Evolutionary conservation across 306 rosid species (phyloP), one percentile per base, ranked within the genome.

Genomic region (Medicago arabica): DNA sequence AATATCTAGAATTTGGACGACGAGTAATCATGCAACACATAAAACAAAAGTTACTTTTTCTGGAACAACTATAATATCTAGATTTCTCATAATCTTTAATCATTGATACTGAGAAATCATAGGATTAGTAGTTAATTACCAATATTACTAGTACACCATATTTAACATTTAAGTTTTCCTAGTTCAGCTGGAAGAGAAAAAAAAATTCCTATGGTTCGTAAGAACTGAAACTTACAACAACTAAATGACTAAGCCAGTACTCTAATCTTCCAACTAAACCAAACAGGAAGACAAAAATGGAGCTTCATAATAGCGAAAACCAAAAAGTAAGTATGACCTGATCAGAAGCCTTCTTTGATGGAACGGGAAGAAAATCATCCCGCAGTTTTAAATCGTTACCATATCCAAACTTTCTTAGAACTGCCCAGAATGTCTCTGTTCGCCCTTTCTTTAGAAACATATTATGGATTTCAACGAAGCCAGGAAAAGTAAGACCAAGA

Each of bases 391-490:
- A 86, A 82, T 92, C 86, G 80, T 94, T 83, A 25, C 87, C 84
- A 68, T 94, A 94, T 59, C 98, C 98, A 78, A 88, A 94, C 81
- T 83, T 88, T 82, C 98, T 90, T 34, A 94, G 84, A 67, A 94
- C 96, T 14, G 89, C 80, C 98, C 98, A 94, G 23, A 93, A 79
- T 78, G 95, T 80, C 86, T 94, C 98, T 65, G 88, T 76, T 75
- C 88, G 85, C 67, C 92, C 95, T 86, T 82, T 92, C 72, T 91
- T 87, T 81, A 94, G 79, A 83, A 90, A 94, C 72, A 88, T 87
- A 70, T 88, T 78, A 81, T 94, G 90, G 79, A 94, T 86, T 75
- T 69, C 88, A 71, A 87, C 59, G 82, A 94, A 94, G 62, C 98
- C 98, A 4, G 83, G 67, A 69, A 82, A 85, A 63, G 95, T 87